These are phyloP conservation scores for Mycena alexandri DNA, from an alignment of 768 basidiomycete species.

Conservation along the genomic window DNA sequence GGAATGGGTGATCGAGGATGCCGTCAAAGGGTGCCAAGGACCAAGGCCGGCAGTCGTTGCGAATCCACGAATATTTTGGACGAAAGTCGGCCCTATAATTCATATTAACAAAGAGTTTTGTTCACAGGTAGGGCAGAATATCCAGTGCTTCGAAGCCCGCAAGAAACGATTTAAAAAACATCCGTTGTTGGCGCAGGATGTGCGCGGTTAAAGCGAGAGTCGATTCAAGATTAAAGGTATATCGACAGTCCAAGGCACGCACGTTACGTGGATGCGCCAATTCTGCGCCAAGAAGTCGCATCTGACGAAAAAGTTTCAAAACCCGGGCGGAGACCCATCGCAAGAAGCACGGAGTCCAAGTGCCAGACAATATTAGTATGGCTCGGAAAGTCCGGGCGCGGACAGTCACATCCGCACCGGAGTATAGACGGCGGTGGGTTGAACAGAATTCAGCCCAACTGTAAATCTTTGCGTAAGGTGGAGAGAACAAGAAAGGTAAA, in stretches of 20 bases:
- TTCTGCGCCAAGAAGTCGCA: constrained; percentile 12
- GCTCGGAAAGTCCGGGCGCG: neutral
- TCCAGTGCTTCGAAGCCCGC: too few relatives aligned
- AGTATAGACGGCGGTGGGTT: neutral
- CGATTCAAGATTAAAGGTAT: constrained; percentile 10
- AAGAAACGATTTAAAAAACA: too few relatives aligned
- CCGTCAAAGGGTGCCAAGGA: too few relatives aligned
- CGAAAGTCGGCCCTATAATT: too few relatives aligned
- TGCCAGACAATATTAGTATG: neutral
- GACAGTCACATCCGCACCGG: too few relatives aligned
- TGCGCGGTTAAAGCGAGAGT: neutral
- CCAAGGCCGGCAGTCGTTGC: too few relatives aligned
- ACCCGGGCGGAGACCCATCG: neutral
- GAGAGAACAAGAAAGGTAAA: neutral
- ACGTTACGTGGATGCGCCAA: constrained; percentile 18
- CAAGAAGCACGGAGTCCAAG: neutral
- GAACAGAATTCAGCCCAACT: neutral
- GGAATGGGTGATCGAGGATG: neutral
- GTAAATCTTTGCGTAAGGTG: constrained; percentile 2
- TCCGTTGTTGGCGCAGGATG: constrained; percentile 6
- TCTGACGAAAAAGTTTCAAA: neutral
- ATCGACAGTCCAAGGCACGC: constrained; percentile 10
- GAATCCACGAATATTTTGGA: too few relatives aligned
- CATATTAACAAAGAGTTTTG: too few relatives aligned
- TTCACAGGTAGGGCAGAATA: too few relatives aligned